Conservation (phyloP, 2,329 filamentous ascomycete genomes). For the Pyricularia sp. region DNA sequence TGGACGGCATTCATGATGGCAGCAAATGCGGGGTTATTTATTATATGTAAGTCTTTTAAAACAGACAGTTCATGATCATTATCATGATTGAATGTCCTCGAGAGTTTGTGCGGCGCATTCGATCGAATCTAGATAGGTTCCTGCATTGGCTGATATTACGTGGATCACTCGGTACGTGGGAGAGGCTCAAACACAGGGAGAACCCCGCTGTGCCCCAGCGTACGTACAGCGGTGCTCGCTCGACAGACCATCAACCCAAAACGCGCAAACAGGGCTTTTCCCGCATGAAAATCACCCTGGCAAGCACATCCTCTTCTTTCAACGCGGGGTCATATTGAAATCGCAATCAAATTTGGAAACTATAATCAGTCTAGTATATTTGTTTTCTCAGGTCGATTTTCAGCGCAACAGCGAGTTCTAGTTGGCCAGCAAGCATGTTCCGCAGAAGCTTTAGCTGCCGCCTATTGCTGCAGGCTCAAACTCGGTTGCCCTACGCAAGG, state of each 20-base stretch:
- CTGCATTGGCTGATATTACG: background rate
- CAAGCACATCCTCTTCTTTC: background rate
- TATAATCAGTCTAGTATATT: background rate
- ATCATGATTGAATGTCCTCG: background rate
- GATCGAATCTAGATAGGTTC: background rate
- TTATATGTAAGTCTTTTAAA: background rate
- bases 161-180: background rate
- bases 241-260: background rate
- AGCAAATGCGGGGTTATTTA: background rate
- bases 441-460: background rate
- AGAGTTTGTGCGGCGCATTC: background rate
- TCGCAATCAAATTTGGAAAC: background rate
- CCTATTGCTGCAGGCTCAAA: background rate
- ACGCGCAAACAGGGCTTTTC: background rate
- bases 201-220: background rate
- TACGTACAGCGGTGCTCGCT: background rate
- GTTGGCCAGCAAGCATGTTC: background rate
- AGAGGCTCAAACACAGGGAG: background rate
- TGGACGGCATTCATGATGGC: background rate
- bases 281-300: background rate
- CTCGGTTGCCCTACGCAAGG: background rate
- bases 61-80: background rate
- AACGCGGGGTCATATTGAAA: background rate
- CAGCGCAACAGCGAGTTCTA: background rate
- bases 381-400: background rate